Percentiles rank a stretch among this genome's conserved stretches.
Conservation (phyloP, 768 basidiomycete genomes). For the Amanita inopinata region DNA sequence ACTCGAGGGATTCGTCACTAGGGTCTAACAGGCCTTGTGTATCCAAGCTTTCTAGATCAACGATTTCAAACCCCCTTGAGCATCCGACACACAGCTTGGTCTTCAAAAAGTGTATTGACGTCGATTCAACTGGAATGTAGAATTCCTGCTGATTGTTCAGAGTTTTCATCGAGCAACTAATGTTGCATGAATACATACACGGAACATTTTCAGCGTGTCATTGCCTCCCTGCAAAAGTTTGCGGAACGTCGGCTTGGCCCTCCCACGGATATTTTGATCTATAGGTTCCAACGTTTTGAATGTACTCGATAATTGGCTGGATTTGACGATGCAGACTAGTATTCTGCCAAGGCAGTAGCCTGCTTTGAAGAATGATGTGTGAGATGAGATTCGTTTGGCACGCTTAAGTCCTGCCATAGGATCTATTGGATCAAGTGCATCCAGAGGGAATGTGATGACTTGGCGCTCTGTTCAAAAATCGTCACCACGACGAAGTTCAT, state of each 20-base stretch:
- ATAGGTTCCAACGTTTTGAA: slow-evolving; percentile 97
- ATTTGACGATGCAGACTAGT: slow-evolving; percentile 95
- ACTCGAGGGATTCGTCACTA: slow-evolving; percentile 81
- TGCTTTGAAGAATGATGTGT: slow-evolving; percentile 97
- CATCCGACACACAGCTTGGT: slow-evolving; percentile 96
- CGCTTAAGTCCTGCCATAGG: slow-evolving; percentile 87
- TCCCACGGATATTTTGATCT: slow-evolving; percentile 72
- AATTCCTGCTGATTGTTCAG: slow-evolving; percentile 59
- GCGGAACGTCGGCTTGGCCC: slow-evolving; percentile 86
- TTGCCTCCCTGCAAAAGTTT: slow-evolving; percentile 92
- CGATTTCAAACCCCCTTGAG: slow-evolving; percentile 96
- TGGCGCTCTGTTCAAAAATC: slow-evolving; percentile 64
- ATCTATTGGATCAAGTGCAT: slow-evolving; percentile 83
- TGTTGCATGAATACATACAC: slow-evolving; percentile 37
- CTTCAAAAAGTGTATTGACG: slow-evolving; percentile 94
- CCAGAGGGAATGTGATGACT: slow-evolving; percentile 93
- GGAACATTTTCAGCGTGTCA: slow-evolving; percentile 87
- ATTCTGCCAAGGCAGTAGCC: slow-evolving; percentile 86
- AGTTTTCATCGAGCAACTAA: background rate
- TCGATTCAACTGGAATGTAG: slow-evolving; percentile 96
- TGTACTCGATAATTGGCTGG: slow-evolving; percentile 88
- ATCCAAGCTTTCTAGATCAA: slow-evolving; percentile 93
- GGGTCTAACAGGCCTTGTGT: slow-evolving; percentile 95
- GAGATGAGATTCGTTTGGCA: slow-evolving; percentile 90
- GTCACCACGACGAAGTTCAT: background rate